Conservation (phyloP, 768 basidiomycete species). For the Suillus hirtellus region DNA sequence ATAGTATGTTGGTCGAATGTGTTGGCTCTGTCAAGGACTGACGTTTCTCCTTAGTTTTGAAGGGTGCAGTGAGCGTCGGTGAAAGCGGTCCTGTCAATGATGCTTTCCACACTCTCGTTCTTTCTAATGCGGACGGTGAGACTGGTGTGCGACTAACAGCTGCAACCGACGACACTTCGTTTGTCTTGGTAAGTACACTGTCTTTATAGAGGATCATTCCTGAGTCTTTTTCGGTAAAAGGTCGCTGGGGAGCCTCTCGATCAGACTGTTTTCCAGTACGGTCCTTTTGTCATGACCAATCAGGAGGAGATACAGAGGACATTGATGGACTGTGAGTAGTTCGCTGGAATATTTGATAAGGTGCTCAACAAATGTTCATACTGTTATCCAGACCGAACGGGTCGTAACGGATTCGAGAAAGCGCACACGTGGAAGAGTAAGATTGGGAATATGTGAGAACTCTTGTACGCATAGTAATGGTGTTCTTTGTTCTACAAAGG, state of each 20-base stretch:
- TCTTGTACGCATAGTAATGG: too few species aligned
- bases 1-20: slow-evolving; percentile 50
- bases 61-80: slow-evolving; percentile 66
- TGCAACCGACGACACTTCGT: slow-evolving; percentile 61
- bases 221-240: slow-evolving; percentile 33
- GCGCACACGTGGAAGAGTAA: slow-evolving; percentile 85
- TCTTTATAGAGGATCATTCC: background rate
- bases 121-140: slow-evolving; percentile 59
- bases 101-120: slow-evolving; percentile 79
- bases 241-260: slow-evolving; percentile 87
- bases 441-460: slow-evolving; percentile 48
- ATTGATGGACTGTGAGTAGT: slow-evolving; percentile 68
- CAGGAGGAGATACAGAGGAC: slow-evolving; percentile 81
- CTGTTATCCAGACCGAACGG: slow-evolving; percentile 57
- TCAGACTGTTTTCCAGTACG: slow-evolving; percentile 85
- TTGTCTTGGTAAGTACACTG: slow-evolving; percentile 59
- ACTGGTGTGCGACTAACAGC: slow-evolving; percentile 70
- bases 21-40: slow-evolving; percentile 8
- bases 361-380: background rate
- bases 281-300: slow-evolving; percentile 86
- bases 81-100: slow-evolving; percentile 46
- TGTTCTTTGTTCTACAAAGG: background rate
- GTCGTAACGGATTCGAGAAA: slow-evolving; percentile 88
- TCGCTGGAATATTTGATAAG: background rate
- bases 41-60: slow-evolving; percentile 26